Conservation (phyloP, 2,329 filamentous ascomycete species). For the Fusarium sp. region DNA sequence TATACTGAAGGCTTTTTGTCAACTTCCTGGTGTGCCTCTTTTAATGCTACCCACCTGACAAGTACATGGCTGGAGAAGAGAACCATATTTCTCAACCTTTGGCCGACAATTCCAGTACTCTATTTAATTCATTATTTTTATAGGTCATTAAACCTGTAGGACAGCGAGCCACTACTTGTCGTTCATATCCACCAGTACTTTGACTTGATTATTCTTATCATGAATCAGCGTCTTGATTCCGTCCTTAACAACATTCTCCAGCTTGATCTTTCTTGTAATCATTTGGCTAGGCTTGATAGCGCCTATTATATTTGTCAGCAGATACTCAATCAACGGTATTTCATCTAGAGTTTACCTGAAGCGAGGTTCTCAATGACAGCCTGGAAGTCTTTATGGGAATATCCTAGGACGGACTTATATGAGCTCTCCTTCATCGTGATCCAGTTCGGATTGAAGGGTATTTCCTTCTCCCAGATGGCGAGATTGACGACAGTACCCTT, state of each 20-base stretch:
- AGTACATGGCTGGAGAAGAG: too few species aligned
- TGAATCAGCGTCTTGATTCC: conserved; percentile 68
- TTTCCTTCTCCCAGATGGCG: conserved; percentile 69
- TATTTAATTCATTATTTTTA: too few species aligned
- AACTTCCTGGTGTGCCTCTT: too few species aligned
- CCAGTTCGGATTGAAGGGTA: conserved; percentile 48
- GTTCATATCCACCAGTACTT: conserved; percentile 66
- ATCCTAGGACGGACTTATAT: conserved; percentile 46
- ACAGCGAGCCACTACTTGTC: conserved; percentile 17
- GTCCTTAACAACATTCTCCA: conserved; percentile 68
- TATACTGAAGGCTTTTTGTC: too few species aligned
- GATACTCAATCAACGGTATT: accelerated
- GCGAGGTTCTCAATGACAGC: conserved; percentile 63
- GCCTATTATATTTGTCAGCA: conserved; percentile 51
- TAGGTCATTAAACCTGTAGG: too few species aligned
- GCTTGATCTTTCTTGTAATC: conserved; percentile 69
- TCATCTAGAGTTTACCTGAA: conserved; percentile 12
- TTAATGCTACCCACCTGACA: too few species aligned
- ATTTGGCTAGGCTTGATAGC: conserved; percentile 65
- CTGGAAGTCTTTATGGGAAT: conserved; percentile 60
- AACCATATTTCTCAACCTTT: too few species aligned
- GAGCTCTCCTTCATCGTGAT: conserved; percentile 45
- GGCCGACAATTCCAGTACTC: too few species aligned
- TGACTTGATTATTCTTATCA: conserved; percentile 72
- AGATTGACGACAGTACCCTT: conserved; percentile 72